Evolutionary conservation across 2,329 filamentous ascomycete species (phyloP).

Genomic region (Colletotrichum coccodes): DNA sequence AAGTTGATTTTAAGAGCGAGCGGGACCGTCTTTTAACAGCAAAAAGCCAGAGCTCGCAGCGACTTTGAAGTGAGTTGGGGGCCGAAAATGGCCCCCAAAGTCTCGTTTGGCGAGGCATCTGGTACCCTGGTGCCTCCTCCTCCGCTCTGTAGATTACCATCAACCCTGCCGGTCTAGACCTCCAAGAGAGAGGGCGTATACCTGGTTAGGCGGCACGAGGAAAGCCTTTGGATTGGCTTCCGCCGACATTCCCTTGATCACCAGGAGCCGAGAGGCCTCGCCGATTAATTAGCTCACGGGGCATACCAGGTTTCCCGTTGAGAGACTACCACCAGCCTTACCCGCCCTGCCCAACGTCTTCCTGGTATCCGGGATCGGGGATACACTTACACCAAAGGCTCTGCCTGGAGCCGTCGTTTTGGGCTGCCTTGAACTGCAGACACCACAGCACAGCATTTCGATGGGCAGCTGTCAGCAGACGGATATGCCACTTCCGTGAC

Average conservation of each 20-base stretch:
- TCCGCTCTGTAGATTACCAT: conserved; percentile 1
- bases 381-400: too few relatives aligned
- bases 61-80: conserved; percentile 6
- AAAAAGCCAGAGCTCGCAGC: background rate
- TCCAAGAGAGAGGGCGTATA: background rate
- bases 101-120: background rate
- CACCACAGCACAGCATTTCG: background rate
- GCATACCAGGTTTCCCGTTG: background rate
- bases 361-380: background rate
- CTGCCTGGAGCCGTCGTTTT: background rate
- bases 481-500: background rate
- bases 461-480: background rate
- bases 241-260: background rate
- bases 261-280: background rate
- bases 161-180: background rate
- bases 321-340: conserved; percentile 21
- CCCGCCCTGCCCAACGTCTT: background rate
- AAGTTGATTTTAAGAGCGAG: background rate
- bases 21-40: conserved; percentile 5
- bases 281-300: conserved; percentile 5
- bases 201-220: background rate
- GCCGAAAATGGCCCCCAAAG: conserved; percentile 13
- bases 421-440: background rate
- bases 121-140: background rate
- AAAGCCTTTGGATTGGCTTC: background rate